Evolutionary conservation across 768 basidiomycete species (phyloP).

Genomic region (Mycena albidolilacea): DNA sequence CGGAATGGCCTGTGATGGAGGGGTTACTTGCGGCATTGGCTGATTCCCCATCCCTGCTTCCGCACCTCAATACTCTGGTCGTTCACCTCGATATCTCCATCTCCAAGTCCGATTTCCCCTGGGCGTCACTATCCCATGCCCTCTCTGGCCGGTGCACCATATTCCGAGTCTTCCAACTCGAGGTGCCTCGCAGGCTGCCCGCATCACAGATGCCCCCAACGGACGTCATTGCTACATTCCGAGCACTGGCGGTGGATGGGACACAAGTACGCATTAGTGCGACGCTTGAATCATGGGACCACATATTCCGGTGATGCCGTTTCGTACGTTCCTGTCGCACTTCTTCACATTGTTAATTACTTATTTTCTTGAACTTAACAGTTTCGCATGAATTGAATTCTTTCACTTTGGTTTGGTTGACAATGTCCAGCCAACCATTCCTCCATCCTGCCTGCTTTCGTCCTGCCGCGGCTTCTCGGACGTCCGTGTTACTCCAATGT

Average conservation of each 20-base stretch:
- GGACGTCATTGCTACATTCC: not conserved
- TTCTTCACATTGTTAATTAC: too few relatives aligned
- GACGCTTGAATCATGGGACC: too few relatives aligned
- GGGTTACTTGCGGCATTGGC: not conserved
- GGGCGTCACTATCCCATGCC: not conserved
- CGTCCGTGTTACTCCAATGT: too few relatives aligned
- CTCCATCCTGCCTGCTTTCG: too few relatives aligned
- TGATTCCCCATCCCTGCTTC: not conserved
- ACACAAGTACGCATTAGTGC: not conserved
- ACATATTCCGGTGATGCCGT: too few relatives aligned
- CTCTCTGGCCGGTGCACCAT: not conserved
- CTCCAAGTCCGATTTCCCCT: not conserved
- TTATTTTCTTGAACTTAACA: too few relatives aligned
- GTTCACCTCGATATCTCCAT: not conserved
- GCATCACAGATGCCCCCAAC: not conserved
- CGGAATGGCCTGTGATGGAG: not conserved
- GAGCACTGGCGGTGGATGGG: not conserved
- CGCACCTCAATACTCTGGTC: not conserved
- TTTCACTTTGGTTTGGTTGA: too few relatives aligned
- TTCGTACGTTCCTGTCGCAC: too few relatives aligned
- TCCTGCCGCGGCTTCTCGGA: too few relatives aligned
- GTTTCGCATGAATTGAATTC: too few relatives aligned
- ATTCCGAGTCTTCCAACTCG: not conserved
- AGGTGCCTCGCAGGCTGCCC: not conserved
- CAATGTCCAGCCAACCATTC: too few relatives aligned